Percentiles rank a stretch among this genome's conserved stretches.
Evolutionary conservation across 2,329 filamentous ascomycete species (phyloP).

Genomic region (Exutisphaerella laricina): DNA sequence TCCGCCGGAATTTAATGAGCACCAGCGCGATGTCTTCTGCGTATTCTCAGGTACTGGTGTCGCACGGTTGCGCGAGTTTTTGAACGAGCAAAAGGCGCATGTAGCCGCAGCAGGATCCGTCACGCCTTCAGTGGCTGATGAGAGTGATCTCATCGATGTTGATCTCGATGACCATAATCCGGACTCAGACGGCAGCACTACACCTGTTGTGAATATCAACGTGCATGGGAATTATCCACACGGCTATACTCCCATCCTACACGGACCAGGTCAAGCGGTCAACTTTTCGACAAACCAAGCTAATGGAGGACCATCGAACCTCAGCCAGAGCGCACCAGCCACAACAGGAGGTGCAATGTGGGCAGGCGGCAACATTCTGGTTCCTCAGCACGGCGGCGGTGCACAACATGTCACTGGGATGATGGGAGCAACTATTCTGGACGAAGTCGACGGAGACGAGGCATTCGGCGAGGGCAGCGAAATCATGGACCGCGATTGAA

Average conservation of each 20-base stretch:
- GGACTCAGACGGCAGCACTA: constrained; percentile 28
- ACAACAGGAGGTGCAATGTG: constrained; percentile 24
- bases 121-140: constrained; percentile 20
- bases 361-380: constrained; percentile 10
- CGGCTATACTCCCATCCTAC: constrained; percentile 26
- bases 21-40: constrained; percentile 93
- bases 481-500: constrained; percentile 34
- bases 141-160: constrained; percentile 27
- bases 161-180: constrained; percentile 29
- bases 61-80: constrained; percentile 65
- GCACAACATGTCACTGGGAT: constrained; percentile 35
- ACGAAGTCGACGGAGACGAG: constrained; percentile 38
- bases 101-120: constrained; percentile 14
- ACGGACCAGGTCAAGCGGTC: constrained; percentile 15
- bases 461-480: constrained; percentile 44
- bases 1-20: constrained; percentile 88
- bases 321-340: constrained; percentile 30
- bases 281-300: constrained; percentile 13
- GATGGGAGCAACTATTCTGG: constrained; percentile 36
- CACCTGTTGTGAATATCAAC: constrained; percentile 27
- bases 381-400: constrained; percentile 12
- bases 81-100: constrained; percentile 51
- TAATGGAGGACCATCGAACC: constrained; percentile 12
- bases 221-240: constrained; percentile 23
- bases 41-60: constrained; percentile 93